Base-by-base conservation (phyloP, 2,329 filamentous ascomycete genomes). In the Stemphylium beticola region DNA sequence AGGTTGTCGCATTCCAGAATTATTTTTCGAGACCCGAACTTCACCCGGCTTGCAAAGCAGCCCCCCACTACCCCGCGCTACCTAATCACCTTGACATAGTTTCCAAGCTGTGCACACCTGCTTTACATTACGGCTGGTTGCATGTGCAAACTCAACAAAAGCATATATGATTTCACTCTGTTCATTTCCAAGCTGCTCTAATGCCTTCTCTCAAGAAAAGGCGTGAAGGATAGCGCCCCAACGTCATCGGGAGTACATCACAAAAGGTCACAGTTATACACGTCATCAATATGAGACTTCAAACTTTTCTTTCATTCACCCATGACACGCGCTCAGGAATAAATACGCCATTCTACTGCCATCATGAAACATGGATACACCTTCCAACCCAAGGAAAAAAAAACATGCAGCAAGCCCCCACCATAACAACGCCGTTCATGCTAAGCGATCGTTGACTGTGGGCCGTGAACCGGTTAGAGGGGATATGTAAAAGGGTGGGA, bases 31-130 rank as follows among this genome's bases (percentile, higher is more conserved):
- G 34, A 32, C n/a, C 60, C 59, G 61, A 62, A 51, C 41, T 62
- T 62, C 44, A 34, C 49, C 61, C 61, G 61, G 40, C 31, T 18
- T 34, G 41, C 41, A 33, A 17, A 33, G 41, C 29, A 29, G 17
- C 51, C 49, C 59, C 46, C 61, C 54, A 46, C 56, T 58, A 60
- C 61, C 61, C 61, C 61, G 58, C 60, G 55, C 61, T 60, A 53
- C 45, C 58, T 56, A 52, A 37, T 36, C 24, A 12, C 34, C 15
- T 34, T 37, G 46, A 47, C 51, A 24, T 42, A 17, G 20, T 3
- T 36, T 31, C 24, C 38, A 52, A 42, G 24, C 14, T 20, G 33
- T 20, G 5, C 42, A 49, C 26, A 53, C 9, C 26, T 29, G 33
- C 22, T 12, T 17, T 31, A 33, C 18, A 22, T 40, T 14, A 37